A percentile compares a stretch with the other conserved stretches of the same genome.
phyloP scores from a whole-genome alignment of 495 filamentous ascomycete species.

The Hypoxylon lenormandii region DNA sequence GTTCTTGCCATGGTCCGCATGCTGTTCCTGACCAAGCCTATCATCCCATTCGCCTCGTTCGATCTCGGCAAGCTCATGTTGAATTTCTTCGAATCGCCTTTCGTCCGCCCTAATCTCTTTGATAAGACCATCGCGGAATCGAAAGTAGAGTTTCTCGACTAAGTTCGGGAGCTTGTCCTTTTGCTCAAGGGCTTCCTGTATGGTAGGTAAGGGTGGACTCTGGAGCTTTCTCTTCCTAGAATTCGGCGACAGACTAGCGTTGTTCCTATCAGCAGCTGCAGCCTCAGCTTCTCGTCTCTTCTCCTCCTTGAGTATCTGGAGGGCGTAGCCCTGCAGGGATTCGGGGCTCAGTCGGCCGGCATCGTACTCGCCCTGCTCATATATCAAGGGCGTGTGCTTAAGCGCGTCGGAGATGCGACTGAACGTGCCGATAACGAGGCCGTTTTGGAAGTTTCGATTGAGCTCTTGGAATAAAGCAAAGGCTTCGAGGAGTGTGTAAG shows the following conservation, averaged over 20 bases:
- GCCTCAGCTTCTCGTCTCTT: slow-evolving; percentile 57
- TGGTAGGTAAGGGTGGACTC: slow-evolving; percentile 70
- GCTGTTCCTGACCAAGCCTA: slow-evolving; percentile 35
- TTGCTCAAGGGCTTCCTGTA: slow-evolving; percentile 73
- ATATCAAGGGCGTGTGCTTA: slow-evolving; percentile 75
- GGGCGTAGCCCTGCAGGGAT: slow-evolving; percentile 79
- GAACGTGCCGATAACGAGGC: slow-evolving; percentile 74
- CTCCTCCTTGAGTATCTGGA: slow-evolving; percentile 80
- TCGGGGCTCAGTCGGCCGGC: slow-evolving; percentile 78
- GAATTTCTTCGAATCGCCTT: slow-evolving; percentile 70
- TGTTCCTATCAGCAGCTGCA: slow-evolving; percentile 52
- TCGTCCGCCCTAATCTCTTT: slow-evolving; percentile 80
- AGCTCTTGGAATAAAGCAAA: slow-evolving; percentile 91
- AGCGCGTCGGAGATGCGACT: slow-evolving; percentile 77
- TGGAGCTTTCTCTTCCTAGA: slow-evolving; percentile 80
- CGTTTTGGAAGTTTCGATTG: slow-evolving; percentile 63
- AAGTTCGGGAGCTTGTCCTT: slow-evolving; percentile 73
- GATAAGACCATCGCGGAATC: slow-evolving; percentile 76
- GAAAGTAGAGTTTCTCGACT: slow-evolving; percentile 76
- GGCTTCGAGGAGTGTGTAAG: slow-evolving; percentile 87
- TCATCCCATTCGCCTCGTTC: slow-evolving; percentile 63
- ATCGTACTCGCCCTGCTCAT: slow-evolving; percentile 75
- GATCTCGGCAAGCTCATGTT: slow-evolving; percentile 75
- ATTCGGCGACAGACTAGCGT: slow-evolving; percentile 57
- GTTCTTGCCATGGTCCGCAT: slow-evolving; percentile 39